phyloP scores from a whole-genome alignment of 305 asterid genomes.

The Fraxinus platypoda region DNA sequence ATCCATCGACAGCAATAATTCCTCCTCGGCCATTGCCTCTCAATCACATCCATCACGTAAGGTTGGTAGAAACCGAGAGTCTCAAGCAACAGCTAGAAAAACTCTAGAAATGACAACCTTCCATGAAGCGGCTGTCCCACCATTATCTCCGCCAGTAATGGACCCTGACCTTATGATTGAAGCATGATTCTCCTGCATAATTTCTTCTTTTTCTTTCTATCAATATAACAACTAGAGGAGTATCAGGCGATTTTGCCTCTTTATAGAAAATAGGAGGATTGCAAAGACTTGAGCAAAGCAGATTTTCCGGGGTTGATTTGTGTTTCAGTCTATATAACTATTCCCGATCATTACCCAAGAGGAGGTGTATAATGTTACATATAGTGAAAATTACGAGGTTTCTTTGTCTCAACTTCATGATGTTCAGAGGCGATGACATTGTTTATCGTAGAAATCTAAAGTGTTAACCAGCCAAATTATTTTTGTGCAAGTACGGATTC shows the following conservation, averaged over 20 bases:
- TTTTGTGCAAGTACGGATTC: background rate
- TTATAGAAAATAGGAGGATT: slow-evolving; percentile 17
- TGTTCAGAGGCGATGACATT: slow-evolving; percentile 24
- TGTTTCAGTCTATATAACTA: slow-evolving; percentile 34
- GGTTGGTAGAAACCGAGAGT: slow-evolving; percentile 46
- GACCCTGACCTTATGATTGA: slow-evolving; percentile 42
- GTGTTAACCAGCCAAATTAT: background rate
- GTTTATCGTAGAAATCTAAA: background rate
- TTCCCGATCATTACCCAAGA: slow-evolving; percentile 98
- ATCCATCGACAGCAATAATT: slow-evolving; percentile 62
- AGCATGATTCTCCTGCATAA: slow-evolving; percentile 48
- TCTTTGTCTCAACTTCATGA: slow-evolving; percentile 23
- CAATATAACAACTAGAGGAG: slow-evolving; percentile 23
- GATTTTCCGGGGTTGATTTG: slow-evolving; percentile 20
- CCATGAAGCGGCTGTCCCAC: slow-evolving; percentile 73
- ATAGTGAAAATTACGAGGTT: slow-evolving; percentile 26
- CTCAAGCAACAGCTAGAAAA: slow-evolving; percentile 59
- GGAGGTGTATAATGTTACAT: slow-evolving; percentile 59
- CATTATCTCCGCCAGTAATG: slow-evolving; percentile 70
- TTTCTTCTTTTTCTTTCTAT: slow-evolving; percentile 59
- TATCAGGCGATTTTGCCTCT: slow-evolving; percentile 9
- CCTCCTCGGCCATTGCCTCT: slow-evolving; percentile 48
- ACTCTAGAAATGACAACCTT: slow-evolving; percentile 31
- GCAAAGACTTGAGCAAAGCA: slow-evolving; percentile 50
- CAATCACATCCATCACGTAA: slow-evolving; percentile 61